Conservation (phyloP, 805 yeast species). For the Ogataea polymorpha region DNA sequence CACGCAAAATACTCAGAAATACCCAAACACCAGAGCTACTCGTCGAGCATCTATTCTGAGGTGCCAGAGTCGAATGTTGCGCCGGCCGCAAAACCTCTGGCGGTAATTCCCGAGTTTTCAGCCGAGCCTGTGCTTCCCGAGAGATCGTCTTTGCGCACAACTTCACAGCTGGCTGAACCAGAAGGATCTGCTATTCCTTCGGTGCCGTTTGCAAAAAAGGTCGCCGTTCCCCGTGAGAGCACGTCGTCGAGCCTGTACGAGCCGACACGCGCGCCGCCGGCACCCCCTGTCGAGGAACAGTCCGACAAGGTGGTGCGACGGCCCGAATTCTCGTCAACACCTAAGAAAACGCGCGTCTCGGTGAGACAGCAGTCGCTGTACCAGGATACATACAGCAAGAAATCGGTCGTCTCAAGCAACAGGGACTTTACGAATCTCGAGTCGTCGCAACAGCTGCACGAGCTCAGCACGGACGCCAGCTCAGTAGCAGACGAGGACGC, state of each 20-base stretch:
- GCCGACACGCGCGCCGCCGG: background rate
- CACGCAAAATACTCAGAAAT: conserved; percentile 5
- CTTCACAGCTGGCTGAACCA: background rate
- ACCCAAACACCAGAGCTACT: conserved; percentile 17
- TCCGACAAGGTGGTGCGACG: background rate
- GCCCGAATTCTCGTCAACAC: background rate
- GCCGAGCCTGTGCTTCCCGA: conserved; percentile 2
- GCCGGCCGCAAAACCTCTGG: background rate
- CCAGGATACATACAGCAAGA: conserved; percentile 16
- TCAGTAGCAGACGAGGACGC: conserved; percentile 20
- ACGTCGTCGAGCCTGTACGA: conserved; percentile 22
- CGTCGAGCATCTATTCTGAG: conserved; percentile 25
- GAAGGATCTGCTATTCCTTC: background rate
- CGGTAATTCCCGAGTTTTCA: conserved; percentile 13
- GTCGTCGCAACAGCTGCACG: conserved; percentile 15
- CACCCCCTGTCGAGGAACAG: background rate
- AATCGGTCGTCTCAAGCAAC: conserved; percentile 3
- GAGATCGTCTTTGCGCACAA: conserved; percentile 5
- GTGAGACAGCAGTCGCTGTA: conserved; percentile 29
- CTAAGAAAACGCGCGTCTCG: conserved; percentile 25
- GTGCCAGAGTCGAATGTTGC: background rate
- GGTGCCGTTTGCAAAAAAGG: background rate
- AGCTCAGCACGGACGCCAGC: conserved; percentile 13
- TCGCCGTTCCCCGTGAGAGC: conserved; percentile 10
- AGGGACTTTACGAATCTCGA: conserved; percentile 13